Conservation (phyloP, 768 basidiomycete species). For the Lactarius akahatsu region DNA sequence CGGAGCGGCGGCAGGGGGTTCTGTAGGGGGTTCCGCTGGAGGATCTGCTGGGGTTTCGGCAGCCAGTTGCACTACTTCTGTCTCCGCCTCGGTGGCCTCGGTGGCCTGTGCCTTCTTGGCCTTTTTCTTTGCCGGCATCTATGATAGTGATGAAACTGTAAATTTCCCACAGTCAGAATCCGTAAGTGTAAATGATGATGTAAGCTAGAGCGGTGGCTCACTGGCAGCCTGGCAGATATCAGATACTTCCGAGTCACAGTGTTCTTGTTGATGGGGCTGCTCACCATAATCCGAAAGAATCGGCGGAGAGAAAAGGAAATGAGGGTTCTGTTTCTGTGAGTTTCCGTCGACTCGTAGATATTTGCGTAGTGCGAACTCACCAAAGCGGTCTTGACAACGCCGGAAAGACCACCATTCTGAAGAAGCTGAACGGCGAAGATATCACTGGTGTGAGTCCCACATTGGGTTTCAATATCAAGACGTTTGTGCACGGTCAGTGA, state of each 20-base stretch:
- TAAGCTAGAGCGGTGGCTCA: not conserved
- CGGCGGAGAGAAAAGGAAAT: constrained; percentile 95
- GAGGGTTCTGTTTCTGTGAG: constrained; percentile 90
- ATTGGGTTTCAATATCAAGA: constrained; percentile 98
- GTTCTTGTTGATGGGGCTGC: constrained; percentile 68
- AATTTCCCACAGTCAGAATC: constrained; percentile 1
- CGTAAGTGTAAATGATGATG: not conserved
- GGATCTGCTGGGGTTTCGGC: constrained; percentile 9
- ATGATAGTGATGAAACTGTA: not conserved
- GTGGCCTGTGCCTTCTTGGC: constrained; percentile 62
- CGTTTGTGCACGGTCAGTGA: constrained; percentile 87
- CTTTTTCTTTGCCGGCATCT: constrained; percentile 79
- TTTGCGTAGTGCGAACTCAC: not conserved
- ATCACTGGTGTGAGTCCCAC: constrained; percentile 88
- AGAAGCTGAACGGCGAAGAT: constrained; percentile 92
- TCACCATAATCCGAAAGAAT: constrained; percentile 97
- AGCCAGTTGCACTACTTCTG: not conserved
- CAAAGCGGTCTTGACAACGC: constrained; percentile 94
- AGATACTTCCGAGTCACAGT: no score
- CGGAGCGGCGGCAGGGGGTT: constrained; percentile 35
- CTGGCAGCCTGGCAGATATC: no score
- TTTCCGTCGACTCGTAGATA: constrained; percentile 1
- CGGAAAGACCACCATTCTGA: constrained; percentile 97
- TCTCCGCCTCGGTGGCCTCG: constrained; percentile 36
- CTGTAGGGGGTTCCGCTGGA: constrained; percentile 32